Evolutionary conservation across 2,329 filamentous ascomycete species (phyloP).

Genomic region (Scedosporium dehoogii): DNA sequence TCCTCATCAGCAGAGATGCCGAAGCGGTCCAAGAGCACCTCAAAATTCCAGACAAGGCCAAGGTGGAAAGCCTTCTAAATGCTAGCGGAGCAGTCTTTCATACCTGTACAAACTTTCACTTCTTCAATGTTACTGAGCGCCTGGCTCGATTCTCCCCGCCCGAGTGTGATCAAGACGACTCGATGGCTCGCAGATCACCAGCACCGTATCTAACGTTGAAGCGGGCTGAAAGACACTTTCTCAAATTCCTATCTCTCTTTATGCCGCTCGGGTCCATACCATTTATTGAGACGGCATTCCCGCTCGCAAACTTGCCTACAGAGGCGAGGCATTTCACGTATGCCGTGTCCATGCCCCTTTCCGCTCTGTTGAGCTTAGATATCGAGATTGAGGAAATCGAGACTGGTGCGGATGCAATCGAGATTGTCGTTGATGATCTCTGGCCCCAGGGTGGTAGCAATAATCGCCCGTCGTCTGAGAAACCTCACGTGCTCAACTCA

Average conservation of each 20-base stretch:
- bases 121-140: constrained; percentile 62
- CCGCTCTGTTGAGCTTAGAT: constrained; percentile 40
- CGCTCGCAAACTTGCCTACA: constrained; percentile 49
- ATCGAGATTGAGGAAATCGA: constrained; percentile 56
- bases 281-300: constrained; percentile 54
- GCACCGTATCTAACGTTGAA: constrained; percentile 59
- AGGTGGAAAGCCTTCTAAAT: constrained; percentile 47
- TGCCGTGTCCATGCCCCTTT: constrained; percentile 52
- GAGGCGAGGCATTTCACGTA: constrained; percentile 57
- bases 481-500: background rate
- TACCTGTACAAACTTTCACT: constrained; percentile 63
- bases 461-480: too few species aligned
- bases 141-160: constrained; percentile 16
- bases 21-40: constrained; percentile 56
- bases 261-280: constrained; percentile 44
- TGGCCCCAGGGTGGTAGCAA: background rate
- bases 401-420: constrained; percentile 57
- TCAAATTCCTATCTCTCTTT: constrained; percentile 56
- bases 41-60: constrained; percentile 41
- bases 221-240: constrained; percentile 56
- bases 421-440: constrained; percentile 38
- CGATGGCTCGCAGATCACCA: constrained; percentile 26
- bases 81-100: constrained; percentile 50
- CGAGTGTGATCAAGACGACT: constrained; percentile 8
- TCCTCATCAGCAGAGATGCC: constrained; percentile 58